Evolutionary conservation across 768 basidiomycete genomes (phyloP), one percentile per base, ranked within the genome.

Genomic region (Daedalea quercina): DNA sequence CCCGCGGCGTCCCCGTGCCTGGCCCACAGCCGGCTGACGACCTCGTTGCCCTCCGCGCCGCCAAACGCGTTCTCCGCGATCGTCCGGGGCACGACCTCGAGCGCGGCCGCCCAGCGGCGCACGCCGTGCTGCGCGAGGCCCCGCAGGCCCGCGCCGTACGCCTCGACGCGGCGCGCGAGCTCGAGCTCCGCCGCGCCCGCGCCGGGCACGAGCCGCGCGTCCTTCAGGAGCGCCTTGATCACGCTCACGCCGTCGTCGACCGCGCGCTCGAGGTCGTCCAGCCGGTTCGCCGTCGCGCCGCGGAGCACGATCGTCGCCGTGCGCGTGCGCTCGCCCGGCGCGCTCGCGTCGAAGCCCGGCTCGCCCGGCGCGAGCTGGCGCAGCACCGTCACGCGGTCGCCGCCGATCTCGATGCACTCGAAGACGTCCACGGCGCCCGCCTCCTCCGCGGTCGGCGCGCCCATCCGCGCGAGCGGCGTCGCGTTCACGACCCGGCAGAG

Each of bases 221-320:
- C 95, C 67, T 94, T 94, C 63, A 99, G 70, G 57, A 99, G 68
- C 25, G 87, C 79, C 70, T 97, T 94, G 72, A 99, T 88, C 41
- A 95, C 95, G 70, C 90, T 94, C 57, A 94, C 93, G 24, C 95
- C 96, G 62, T 98, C 94, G 65, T 98, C 96, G 44, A 99, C 77
- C 25, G 95, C 94, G 24, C 96, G 81, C 69, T 99, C 95, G 31
- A 99, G 80, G 67, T 98, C 96, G 64, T 99, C 96, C 45, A 98
- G 71, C 58, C 85, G 85, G 71, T 97, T 97, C 46, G 89, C 80
- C 1, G 96, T 99, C 28, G 96, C 95, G 0, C 96, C 96, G 13
- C 96, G 82, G 41, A 99, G 74, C 19, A 99, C 91, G 68, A 99
- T 89, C 15, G 95, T 99, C 25, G 96, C 87, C 37, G 92, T 98